These are phyloP conservation scores for Phoenix dactylifera DNA, from an alignment of 176 grass and related monocot genomes.

Conservation along the genomic window DNA sequence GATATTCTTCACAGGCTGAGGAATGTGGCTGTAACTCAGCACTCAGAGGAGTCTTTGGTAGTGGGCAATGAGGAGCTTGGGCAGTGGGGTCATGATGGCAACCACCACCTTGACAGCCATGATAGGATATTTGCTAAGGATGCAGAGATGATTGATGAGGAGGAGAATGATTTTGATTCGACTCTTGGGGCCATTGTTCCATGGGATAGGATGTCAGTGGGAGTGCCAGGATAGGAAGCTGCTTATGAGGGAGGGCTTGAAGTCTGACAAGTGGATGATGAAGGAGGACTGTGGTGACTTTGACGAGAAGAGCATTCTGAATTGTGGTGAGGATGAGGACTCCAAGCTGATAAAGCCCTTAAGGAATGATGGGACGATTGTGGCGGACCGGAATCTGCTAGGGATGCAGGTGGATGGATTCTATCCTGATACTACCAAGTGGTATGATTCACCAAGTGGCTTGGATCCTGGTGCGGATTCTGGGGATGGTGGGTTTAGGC, in stretches of 20 bases:
- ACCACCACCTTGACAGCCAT: constrained; percentile 50
- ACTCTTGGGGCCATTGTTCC: constrained; percentile 74
- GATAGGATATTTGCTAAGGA: constrained; percentile 64
- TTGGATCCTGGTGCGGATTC: constrained; percentile 67
- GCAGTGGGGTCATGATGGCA: constrained; percentile 46
- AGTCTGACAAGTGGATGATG: constrained; percentile 89
- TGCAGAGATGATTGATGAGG: constrained; percentile 88
- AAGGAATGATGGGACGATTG: constrained; percentile 68
- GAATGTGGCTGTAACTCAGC: constrained; percentile 45
- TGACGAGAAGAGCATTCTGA: constrained; percentile 86
- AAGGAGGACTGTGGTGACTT: constrained; percentile 80
- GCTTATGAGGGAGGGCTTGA: constrained; percentile 63
- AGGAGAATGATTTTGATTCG: constrained; percentile 87
- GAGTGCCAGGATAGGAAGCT: constrained; percentile 75
- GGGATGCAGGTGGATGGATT: constrained; percentile 92
- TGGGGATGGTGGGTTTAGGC: constrained; percentile 58
- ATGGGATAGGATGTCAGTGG: constrained; percentile 70
- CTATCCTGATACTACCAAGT: constrained; percentile 69
- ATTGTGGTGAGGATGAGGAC: constrained; percentile 67
- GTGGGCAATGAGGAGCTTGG: constrained; percentile 40
- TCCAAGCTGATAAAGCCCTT: constrained; percentile 83
- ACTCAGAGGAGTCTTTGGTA: constrained; percentile 51
- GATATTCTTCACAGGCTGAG: constrained; percentile 73
- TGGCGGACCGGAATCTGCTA: constrained; percentile 57
- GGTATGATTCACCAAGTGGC: constrained; percentile 85